Base-by-base conservation (phyloP, 2,329 filamentous ascomycete genomes). In the Ceratocystiopsis minuta region DNA sequence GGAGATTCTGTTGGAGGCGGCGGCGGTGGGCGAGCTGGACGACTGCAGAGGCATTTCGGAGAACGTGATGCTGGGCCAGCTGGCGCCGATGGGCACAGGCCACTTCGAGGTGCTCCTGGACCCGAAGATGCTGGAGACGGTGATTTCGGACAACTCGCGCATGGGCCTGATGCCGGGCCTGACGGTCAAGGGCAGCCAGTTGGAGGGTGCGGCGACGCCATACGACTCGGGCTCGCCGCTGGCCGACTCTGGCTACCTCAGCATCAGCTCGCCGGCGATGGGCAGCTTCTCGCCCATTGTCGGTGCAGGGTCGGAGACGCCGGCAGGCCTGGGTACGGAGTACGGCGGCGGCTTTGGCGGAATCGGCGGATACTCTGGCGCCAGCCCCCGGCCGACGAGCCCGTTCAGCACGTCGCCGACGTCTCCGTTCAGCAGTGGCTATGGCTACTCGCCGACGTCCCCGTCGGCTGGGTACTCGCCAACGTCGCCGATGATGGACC, bases 1-100 rank as follows among this genome's bases (percentile, higher is more conserved):
- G 35, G 92, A 98, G 57, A 98, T 98, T 67, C 68, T 98, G 41
- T 75, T 98, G 16, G 90, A 98, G 57, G 92, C 90, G 46, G 90
- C 90, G 18, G 85, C 86, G 15, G 84, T 84, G 40, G 90, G 90
- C 57, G 90, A 98, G 60, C 71, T 98, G 31, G 90, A 98, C 56
- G 90, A 98, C 61, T 98, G 92, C 65, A 82, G 86, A 46, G 90
- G 90, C 69, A 88, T 98, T 40, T 96, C 90, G 15, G 90, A 98
- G 64, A 98, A 98, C 64, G 80, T 98, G 57, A 98, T 98, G 75
- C 74, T 98, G 48, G 90, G 90, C 48, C 90, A 98, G 64, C 75
- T 96, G 63, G 90, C 92, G 6, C 90, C 92, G 28, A 88, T 94
- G 71, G 90, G 90, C 48, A 98, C 92, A 44, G 90, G 90, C 49